A percentile compares a stretch with the other conserved stretches of the same genome.
Conservation (phyloP, 2,329 filamentous ascomycete genomes). For the Paecilomyces variotii region DNA sequence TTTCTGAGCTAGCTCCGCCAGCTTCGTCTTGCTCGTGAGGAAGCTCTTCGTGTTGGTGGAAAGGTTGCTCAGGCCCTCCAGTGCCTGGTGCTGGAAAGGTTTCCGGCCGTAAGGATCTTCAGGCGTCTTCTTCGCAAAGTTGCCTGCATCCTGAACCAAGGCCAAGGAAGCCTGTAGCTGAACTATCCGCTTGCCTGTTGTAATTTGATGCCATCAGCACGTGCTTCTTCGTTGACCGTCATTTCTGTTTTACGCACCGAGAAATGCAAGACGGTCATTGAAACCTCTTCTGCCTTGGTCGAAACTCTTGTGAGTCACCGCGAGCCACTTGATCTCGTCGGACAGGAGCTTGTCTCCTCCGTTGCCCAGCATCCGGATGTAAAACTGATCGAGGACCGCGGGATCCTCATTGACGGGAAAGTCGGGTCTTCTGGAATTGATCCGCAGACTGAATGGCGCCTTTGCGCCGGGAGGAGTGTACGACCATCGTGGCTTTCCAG, state of each 20-base stretch:
- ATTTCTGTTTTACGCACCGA: conserved; percentile 51
- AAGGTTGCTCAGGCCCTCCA: conserved; percentile 68
- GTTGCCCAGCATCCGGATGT: conserved; percentile 65
- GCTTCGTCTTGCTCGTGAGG: conserved; percentile 55
- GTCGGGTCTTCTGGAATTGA: conserved; percentile 25
- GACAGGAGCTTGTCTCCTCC: conserved; percentile 66
- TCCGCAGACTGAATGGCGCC: conserved; percentile 49
- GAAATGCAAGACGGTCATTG: conserved; percentile 84
- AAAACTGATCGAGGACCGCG: conserved; percentile 65
- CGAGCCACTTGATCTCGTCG: conserved; percentile 93
- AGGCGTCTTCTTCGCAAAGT: conserved; percentile 19
- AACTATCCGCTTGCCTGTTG: conserved; percentile 54
- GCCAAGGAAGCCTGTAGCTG: conserved; percentile 58
- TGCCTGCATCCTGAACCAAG: conserved; percentile 44
- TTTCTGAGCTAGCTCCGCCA: conserved; percentile 60
- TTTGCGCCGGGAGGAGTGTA: conserved; percentile 63
- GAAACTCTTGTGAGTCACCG: conserved; percentile 96
- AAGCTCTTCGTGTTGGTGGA: conserved; percentile 51
- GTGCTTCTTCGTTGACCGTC: neutral
- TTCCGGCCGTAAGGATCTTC: conserved; percentile 49
- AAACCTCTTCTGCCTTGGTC: conserved; percentile 90
- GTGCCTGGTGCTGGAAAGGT: conserved; percentile 62
- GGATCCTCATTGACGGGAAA: conserved; percentile 70
- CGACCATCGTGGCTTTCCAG: conserved; percentile 56
- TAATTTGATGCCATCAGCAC: neutral